These are phyloP conservation scores for Cutaneotrichosporon sp. DNA, from an alignment of 1,284 basidiomycete species.

Conservation along the genomic window DNA sequence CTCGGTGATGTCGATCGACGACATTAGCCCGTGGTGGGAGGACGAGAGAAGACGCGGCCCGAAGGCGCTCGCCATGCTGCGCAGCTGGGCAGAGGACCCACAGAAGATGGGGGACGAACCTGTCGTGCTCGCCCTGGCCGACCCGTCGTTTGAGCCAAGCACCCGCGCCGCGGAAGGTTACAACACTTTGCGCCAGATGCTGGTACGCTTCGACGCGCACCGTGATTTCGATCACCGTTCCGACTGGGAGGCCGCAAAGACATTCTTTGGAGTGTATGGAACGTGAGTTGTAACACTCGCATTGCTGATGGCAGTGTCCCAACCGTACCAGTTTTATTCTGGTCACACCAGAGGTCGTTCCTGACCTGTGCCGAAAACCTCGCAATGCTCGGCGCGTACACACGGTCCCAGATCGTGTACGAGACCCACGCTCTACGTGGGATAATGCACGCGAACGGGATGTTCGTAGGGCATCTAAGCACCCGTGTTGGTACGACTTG, in stretches of 20 bases:
- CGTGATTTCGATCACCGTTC: neutral
- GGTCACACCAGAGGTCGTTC: conserved; percentile 10
- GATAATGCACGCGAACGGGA: neutral
- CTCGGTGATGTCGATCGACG: neutral
- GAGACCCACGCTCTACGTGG: neutral
- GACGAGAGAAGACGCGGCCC: neutral
- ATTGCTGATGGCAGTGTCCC: conserved; percentile 4
- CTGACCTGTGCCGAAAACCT: neutral
- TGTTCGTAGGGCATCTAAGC: neutral
- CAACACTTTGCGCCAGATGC: neutral
- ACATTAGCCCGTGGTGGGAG: neutral
- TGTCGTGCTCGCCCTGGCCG: neutral
- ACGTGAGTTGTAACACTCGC: neutral
- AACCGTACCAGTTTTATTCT: conserved; percentile 12
- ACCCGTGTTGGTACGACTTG: neutral
- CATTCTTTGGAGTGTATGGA: neutral
- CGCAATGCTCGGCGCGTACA: neutral
- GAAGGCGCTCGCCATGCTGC: neutral
- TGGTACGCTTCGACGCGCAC: neutral
- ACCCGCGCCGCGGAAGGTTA: neutral
- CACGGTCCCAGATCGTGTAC: neutral
- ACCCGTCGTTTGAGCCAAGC: neutral
- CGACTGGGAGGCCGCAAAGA: neutral
- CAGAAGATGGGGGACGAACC: neutral
- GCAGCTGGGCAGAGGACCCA: neutral